These are phyloP conservation scores for Colletotrichum sp. DNA, from an alignment of 2,329 filamentous ascomycete genomes.

Conservation along the genomic window DNA sequence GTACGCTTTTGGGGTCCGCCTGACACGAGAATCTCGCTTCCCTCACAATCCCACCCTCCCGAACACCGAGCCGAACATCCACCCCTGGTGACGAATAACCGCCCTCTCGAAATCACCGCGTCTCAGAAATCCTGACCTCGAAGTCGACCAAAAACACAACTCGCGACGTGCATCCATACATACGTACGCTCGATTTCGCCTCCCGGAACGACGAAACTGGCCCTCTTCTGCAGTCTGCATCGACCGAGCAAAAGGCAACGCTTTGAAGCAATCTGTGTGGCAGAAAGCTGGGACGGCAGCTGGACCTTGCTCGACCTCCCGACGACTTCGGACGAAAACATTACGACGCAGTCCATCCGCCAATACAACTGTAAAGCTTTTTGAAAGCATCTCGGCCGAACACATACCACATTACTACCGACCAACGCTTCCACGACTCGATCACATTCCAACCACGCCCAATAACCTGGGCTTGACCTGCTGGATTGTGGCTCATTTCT, in stretches of 20 bases:
- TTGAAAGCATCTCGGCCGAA: background rate
- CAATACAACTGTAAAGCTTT: background rate
- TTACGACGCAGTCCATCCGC: background rate
- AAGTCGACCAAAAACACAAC: background rate
- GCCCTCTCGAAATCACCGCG: background rate
- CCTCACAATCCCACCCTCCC: background rate
- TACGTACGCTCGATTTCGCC: background rate
- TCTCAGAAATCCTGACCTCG: background rate
- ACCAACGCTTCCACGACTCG: background rate
- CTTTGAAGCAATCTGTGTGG: background rate
- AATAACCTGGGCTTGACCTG: background rate
- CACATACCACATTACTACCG: background rate
- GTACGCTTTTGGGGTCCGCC: background rate
- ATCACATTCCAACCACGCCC: background rate
- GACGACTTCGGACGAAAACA: constrained; percentile 11
- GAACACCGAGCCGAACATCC: background rate
- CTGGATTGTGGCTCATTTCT: constrained; percentile 16
- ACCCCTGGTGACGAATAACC: background rate
- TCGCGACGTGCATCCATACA: background rate
- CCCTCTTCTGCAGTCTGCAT: background rate
- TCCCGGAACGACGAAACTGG: background rate
- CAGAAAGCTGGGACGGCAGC: constrained; percentile 18
- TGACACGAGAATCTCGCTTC: constrained; percentile 16
- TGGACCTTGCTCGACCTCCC: background rate
- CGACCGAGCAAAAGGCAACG: background rate